These are phyloP conservation scores for Carex pumila DNA, from an alignment of 176 grass and related monocot species.

Conservation along the genomic window DNA sequence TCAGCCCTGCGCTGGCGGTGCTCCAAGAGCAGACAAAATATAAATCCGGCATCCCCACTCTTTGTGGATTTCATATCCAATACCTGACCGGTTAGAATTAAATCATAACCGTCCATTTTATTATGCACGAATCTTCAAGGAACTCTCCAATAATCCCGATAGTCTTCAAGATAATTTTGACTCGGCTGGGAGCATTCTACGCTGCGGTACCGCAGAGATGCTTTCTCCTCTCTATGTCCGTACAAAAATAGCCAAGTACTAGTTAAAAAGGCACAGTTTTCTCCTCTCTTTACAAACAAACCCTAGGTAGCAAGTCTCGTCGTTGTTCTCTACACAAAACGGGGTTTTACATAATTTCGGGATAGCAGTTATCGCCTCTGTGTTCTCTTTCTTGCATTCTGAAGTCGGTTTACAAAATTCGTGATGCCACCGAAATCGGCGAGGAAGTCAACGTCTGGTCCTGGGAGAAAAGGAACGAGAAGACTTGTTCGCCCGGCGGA, in stretches of 20 bases:
- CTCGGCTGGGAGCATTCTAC: no score
- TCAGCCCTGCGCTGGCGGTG: background rate
- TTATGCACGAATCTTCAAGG: no score
- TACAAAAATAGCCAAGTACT: background rate
- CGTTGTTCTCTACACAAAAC: background rate
- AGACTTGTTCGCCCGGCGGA: background rate
- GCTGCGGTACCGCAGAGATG: background rate
- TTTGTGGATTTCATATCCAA: no score
- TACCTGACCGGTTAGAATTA: no score
- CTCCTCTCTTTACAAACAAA: background rate
- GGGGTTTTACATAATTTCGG: background rate
- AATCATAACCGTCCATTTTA: no score
- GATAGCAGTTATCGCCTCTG: background rate
- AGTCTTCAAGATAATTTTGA: no score
- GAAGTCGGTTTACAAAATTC: background rate
- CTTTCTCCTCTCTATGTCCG: background rate
- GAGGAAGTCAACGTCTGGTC: conserved; percentile 12
- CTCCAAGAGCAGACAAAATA: background rate
- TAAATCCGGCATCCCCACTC: background rate
- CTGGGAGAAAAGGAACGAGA: background rate
- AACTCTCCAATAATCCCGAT: no score
- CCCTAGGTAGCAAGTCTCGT: background rate
- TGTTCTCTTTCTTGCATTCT: background rate
- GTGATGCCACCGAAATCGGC: conserved; percentile 17
- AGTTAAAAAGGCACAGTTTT: background rate